Conservation (phyloP, 768 basidiomycete species). For the Coprinopsis marcescibilis region DNA sequence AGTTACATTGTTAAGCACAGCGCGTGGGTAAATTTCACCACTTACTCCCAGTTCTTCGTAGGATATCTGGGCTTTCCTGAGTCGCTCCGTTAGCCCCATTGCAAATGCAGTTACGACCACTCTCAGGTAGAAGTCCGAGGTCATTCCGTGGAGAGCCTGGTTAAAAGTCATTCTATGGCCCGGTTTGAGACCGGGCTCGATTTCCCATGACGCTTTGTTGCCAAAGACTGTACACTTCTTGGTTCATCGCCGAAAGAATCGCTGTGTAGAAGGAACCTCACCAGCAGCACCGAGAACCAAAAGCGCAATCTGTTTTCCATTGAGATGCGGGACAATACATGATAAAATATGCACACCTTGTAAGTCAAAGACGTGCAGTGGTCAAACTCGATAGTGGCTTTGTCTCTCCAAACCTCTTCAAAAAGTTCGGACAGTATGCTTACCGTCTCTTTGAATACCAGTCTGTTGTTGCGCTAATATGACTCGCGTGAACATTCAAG, state of each 20-base stretch:
- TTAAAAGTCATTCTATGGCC: conserved; percentile 46
- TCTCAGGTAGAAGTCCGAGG: conserved; percentile 30
- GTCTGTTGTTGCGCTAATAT: conserved; percentile 33
- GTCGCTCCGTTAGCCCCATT: conserved; percentile 26
- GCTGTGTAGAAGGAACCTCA: conserved; percentile 17
- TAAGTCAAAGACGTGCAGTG: conserved; percentile 45
- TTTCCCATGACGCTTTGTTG: conserved; percentile 41
- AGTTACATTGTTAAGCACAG: neutral
- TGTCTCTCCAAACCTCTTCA: conserved; percentile 39
- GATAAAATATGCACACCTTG: conserved; percentile 27
- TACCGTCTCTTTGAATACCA: conserved; percentile 44
- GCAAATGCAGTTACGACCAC: conserved; percentile 34
- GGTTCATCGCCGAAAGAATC: neutral
- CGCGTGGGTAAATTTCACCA: neutral
- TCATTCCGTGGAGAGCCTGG: conserved; percentile 40
- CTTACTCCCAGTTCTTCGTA: conserved; percentile 35
- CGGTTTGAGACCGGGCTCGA: conserved; percentile 29
- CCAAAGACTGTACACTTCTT: conserved; percentile 39
- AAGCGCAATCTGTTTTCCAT: conserved; percentile 53
- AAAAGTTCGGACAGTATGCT: conserved; percentile 35
- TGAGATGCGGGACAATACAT: too few relatives aligned
- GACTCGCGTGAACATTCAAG: neutral
- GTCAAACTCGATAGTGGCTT: conserved; percentile 31
- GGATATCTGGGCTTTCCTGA: conserved; percentile 26
- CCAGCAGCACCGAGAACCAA: conserved; percentile 52